Conservation (phyloP, 2,329 filamentous ascomycete species). For the Didymella exigua region DNA sequence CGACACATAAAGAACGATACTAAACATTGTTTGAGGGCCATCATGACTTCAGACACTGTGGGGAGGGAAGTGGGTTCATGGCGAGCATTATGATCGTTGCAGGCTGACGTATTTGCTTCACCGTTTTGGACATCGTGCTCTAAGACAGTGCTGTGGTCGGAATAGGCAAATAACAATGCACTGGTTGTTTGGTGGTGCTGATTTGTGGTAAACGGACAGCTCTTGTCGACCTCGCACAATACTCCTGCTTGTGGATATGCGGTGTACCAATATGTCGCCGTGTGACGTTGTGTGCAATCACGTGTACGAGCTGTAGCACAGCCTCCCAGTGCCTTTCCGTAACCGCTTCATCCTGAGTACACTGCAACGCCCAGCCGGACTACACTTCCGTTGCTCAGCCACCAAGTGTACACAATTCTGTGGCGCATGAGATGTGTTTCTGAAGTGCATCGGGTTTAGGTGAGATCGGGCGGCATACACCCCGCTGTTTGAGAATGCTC, state of each 20-base stretch:
- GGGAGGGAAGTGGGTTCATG: too few species aligned
- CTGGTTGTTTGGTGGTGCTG: neutral
- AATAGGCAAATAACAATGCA: neutral
- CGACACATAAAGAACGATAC: neutral
- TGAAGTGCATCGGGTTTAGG: conserved; percentile 1
- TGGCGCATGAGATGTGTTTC: conserved; percentile 20
- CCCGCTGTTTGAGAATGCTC: conserved; percentile 13
- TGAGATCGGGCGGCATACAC: conserved; percentile 7
- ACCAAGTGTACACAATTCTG: conserved; percentile 11
- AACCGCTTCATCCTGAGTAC: neutral
- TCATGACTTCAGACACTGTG: neutral
- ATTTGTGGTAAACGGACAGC: neutral
- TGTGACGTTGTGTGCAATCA: neutral
- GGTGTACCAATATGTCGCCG: neutral
- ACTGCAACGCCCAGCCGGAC: conserved; percentile 15
- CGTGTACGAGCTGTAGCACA: conserved; percentile 1
- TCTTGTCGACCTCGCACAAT: neutral
- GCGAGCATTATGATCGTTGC: neutral
- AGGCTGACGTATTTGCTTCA: neutral
- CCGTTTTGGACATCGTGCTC: neutral
- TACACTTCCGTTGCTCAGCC: conserved; percentile 10
- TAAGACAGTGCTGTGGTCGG: neutral
- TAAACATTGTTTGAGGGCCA: neutral
- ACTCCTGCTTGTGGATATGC: neutral
- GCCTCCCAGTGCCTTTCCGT: neutral